Base-by-base conservation (phyloP, 352 stramenopile genomes). In the Phytopythium oedochilum region DNA sequence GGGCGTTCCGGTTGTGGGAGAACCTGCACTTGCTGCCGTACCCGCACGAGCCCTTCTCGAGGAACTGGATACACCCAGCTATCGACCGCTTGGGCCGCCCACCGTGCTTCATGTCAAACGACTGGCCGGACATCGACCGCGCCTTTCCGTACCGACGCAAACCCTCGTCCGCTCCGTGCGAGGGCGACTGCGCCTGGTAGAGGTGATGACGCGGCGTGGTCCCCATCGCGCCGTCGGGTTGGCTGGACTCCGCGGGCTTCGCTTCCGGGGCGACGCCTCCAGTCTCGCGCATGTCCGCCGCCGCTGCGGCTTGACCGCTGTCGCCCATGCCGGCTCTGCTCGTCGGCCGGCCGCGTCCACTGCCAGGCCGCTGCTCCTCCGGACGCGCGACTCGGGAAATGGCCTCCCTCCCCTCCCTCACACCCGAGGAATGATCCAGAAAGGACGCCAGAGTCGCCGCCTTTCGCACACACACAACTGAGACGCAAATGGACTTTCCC, bases 1-100 rank as follows among this genome's bases (percentile, higher is more conserved):
- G 28, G 3, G 46, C 46, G 14, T 54, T 48, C 4, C 59, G 20
- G 6, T 84, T 70, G 45, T 92, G 83, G 0, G 71, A 83, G 43
- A 74, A 92, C 40, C 60, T 79, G 53, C 83, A 92, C 15, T 68
- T 71, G 31, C 54, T 45, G 5, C 80, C 83, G 29, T 83, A 90
- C 4, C 26, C 32, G 35, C 83, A 92, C 6, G 47, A 70, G 20
- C 70, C 77, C 25, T 58, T 57, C 1, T 66, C 61, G 3, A 66
- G 26, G 50, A 86, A 88, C 44, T 77, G 76, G 8, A 73, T 57
- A 49, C 79, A 89, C 4, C 56, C 57, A 9, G 35, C 28, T 15
- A 28, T 36, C 18, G 49, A 32, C 10, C 50, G 39, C 23, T 46
- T 40, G 3, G 23, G 17, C 23, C 12, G 18, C 23, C 40, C 22